A percentile compares a stretch with the other conserved stretches of the same genome.
Conservation (phyloP, 1,284 basidiomycete species). For the Sporisorium scitamineum region DNA sequence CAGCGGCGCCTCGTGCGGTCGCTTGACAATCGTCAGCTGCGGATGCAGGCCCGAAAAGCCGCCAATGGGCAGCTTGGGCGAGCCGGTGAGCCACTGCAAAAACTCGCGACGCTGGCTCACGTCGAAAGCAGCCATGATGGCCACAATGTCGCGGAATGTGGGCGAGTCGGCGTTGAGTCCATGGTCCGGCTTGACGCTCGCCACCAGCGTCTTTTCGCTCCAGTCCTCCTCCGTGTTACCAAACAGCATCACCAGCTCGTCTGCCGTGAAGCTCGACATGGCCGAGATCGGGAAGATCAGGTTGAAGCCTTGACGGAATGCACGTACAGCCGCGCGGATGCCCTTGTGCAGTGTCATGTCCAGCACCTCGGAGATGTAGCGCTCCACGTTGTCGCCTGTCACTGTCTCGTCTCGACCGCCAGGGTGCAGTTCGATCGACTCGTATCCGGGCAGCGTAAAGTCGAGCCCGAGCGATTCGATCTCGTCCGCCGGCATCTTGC, state of each 20-base stretch:
- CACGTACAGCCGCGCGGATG: slow-evolving; percentile 58
- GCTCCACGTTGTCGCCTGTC: slow-evolving; percentile 84
- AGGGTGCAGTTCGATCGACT: slow-evolving; percentile 86
- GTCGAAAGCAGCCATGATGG: slow-evolving; percentile 86
- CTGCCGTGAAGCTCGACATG: slow-evolving; percentile 89
- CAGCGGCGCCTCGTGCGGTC: slow-evolving; percentile 83
- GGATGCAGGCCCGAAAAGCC: slow-evolving; percentile 96
- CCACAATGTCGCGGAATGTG: slow-evolving; percentile 86
- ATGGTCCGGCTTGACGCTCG: slow-evolving; percentile 95
- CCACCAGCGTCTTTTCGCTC: slow-evolving; percentile 78
- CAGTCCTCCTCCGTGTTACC: slow-evolving; percentile 86
- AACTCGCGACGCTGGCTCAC: slow-evolving; percentile 82
- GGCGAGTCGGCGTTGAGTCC: slow-evolving; percentile 95
- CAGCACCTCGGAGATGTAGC: slow-evolving; percentile 79
- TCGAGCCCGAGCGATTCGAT: slow-evolving; percentile 90
- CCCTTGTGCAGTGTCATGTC: slow-evolving; percentile 68
- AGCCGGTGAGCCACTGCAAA: slow-evolving; percentile 96
- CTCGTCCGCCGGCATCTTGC: slow-evolving; percentile 73
- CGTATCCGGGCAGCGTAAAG: slow-evolving; percentile 93
- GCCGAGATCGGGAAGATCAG: slow-evolving; percentile 93
- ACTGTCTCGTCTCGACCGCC: slow-evolving; percentile 84
- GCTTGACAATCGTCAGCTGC: slow-evolving; percentile 93
- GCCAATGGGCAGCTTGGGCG: slow-evolving; percentile 78
- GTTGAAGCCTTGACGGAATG: slow-evolving; percentile 70
- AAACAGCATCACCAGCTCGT: slow-evolving; percentile 92